Conservation (phyloP, 1,139 yeast species). For the Magnusiomyces sp. region DNA sequence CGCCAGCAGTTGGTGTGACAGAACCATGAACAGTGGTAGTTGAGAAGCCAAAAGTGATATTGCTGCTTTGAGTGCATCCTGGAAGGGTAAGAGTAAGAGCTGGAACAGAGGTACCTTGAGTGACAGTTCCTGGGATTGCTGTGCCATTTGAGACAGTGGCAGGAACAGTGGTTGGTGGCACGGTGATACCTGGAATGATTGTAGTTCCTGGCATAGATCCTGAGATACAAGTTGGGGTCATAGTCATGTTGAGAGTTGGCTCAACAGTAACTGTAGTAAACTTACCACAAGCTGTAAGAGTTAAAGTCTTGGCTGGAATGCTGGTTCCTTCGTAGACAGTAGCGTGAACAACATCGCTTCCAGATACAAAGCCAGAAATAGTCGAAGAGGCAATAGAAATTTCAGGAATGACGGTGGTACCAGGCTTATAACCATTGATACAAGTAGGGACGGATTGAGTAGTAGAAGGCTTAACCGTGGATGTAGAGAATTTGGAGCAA, state of each 20-base stretch:
- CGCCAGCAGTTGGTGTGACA: too few relatives aligned
- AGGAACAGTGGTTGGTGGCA: neutral
- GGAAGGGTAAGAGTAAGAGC: neutral
- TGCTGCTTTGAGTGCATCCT: neutral
- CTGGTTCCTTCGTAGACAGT: conserved; percentile 10
- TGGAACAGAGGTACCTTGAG: neutral
- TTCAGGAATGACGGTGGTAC: conserved; percentile 7
- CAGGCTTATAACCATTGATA: conserved; percentile 6
- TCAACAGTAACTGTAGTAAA: neutral
- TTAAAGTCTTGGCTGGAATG: conserved; percentile 1
- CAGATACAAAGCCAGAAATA: neutral
- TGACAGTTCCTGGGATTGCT: neutral
- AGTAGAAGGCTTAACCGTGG: conserved; percentile 3
- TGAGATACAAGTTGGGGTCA: conserved; percentile 6
- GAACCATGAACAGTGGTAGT: conserved; percentile 1
- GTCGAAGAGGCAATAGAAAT: conserved; percentile 2
- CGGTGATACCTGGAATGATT: conserved; percentile 7
- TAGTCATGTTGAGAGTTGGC: neutral
- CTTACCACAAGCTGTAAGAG: conserved; percentile 7
- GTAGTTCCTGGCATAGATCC: conserved; percentile 3
- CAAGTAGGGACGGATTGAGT: conserved; percentile 1
- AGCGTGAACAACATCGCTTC: conserved; percentile 7
- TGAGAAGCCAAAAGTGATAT: conserved; percentile 1
- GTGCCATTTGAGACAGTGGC: conserved; percentile 4
- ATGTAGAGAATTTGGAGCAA: conserved; percentile 4